Conservation (phyloP, 768 basidiomycete species). For the Psilocybe azurescens region DNA sequence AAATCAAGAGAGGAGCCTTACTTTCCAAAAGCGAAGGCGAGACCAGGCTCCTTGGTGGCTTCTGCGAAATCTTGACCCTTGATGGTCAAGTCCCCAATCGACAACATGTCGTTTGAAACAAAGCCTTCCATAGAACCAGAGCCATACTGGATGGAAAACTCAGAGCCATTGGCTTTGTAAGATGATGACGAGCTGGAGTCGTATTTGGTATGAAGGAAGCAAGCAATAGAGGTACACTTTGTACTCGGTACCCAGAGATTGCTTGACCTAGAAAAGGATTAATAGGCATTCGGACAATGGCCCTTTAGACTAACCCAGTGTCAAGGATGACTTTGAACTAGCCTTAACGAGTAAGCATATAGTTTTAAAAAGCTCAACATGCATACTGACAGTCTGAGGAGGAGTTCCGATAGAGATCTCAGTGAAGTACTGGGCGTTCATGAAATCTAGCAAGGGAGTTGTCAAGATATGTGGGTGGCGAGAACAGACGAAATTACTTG, state of each 20-base stretch:
- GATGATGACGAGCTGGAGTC: conserved; percentile 79
- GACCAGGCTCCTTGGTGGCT: conserved; percentile 93
- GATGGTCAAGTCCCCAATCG: conserved; percentile 84
- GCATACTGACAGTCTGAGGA: conserved; percentile 68
- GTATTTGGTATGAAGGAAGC: conserved; percentile 95
- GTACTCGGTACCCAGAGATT: conserved; percentile 94
- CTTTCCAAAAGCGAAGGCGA: conserved; percentile 97
- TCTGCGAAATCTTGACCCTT: conserved; percentile 89
- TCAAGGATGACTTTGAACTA: conserved; percentile 96
- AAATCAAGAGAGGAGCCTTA: conserved; percentile 40
- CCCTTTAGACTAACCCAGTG: conserved; percentile 63
- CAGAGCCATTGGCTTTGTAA: conserved; percentile 88
- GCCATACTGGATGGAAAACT: conserved; percentile 93
- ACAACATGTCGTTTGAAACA: conserved; percentile 82
- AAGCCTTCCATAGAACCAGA: conserved; percentile 97
- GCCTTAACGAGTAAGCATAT: conserved; percentile 8
- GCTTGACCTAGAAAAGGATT: conserved; percentile 59
- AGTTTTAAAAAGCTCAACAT: not conserved
- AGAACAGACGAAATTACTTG: conserved; percentile 60
- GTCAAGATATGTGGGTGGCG: conserved; percentile 11
- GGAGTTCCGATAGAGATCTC: conserved; percentile 87
- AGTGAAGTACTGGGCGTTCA: conserved; percentile 97
- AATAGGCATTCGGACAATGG: not conserved
- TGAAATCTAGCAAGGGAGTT: conserved; percentile 68
- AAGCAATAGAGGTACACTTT: conserved; percentile 86